phyloP scores from a whole-genome alignment of 345 rosid species.

The Brassica cretica region DNA sequence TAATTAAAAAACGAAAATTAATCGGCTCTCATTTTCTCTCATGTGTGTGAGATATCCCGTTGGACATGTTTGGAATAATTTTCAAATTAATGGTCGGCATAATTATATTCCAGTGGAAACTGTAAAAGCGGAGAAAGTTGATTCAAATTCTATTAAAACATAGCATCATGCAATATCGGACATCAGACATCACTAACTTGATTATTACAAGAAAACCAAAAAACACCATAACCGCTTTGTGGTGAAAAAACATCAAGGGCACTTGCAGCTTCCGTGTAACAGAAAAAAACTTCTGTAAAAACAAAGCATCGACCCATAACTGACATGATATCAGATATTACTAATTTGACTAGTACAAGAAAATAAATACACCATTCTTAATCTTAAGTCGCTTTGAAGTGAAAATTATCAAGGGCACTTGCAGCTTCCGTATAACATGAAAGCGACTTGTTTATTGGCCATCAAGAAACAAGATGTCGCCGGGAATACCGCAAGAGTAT shows the following conservation, averaged over 20 bases:
- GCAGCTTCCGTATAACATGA: not conserved
- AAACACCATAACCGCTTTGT: not conserved
- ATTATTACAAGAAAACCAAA: not conserved
- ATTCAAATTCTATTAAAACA: not conserved
- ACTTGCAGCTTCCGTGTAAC: not conserved
- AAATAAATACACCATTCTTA: too few relatives aligned
- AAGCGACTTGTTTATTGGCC: conserved; percentile 33
- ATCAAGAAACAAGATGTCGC: conserved; percentile 28
- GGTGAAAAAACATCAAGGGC: conserved; percentile 1
- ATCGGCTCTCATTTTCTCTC: not conserved
- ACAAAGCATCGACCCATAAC: not conserved
- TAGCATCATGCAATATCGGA: not conserved
- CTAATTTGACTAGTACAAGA: too few relatives aligned
- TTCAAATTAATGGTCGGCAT: not conserved
- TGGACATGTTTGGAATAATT: not conserved
- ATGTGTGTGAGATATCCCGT: not conserved
- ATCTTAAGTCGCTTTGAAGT: not conserved
- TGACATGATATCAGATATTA: too few relatives aligned
- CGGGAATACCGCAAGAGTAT: conserved; percentile 14
- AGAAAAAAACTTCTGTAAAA: conserved; percentile 15
- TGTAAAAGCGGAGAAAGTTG: not conserved
- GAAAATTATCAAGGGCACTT: not conserved
- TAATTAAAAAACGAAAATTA: too few relatives aligned
- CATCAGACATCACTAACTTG: not conserved
- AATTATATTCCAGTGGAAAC: not conserved